phyloP scores from a whole-genome alignment of 805 yeast genomes.

The Cyberlindnera mrakii region DNA sequence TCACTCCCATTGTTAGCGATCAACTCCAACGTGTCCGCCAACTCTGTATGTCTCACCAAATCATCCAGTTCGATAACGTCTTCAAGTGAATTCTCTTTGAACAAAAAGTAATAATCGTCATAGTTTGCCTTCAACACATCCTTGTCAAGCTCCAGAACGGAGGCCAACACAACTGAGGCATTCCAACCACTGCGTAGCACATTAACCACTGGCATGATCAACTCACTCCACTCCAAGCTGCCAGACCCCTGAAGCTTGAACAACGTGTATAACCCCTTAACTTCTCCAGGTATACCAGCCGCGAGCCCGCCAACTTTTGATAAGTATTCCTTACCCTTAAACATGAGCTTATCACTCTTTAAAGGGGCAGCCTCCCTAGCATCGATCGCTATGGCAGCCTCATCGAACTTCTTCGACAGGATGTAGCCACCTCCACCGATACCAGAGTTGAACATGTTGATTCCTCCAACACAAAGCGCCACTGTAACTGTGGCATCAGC shows the following conservation, averaged over 20 bases:
- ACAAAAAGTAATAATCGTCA: constrained; percentile 53
- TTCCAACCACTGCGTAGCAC: constrained; percentile 62
- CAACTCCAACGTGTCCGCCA: constrained; percentile 60
- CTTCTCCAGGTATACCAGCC: constrained; percentile 85
- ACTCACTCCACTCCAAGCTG: constrained; percentile 59
- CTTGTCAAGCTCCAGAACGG: constrained; percentile 35
- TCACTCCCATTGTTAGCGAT: constrained; percentile 75
- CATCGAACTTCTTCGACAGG: constrained; percentile 36
- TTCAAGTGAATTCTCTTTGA: constrained; percentile 26
- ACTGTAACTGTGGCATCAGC: constrained; percentile 92
- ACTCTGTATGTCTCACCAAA: constrained; percentile 45
- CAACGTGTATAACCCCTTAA: constrained; percentile 71
- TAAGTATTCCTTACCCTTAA: constrained; percentile 34
- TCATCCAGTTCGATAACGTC: constrained; percentile 52
- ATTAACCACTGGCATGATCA: constrained; percentile 70
- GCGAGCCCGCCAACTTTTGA: constrained; percentile 84
- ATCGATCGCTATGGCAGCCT: constrained; percentile 59
- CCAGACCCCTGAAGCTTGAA: constrained; percentile 64
- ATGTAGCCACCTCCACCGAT: constrained; percentile 92
- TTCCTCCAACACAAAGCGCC: constrained; percentile 80
- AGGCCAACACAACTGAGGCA: constrained; percentile 38
- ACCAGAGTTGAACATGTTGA: constrained; percentile 80
- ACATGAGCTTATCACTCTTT: constrained; percentile 61
- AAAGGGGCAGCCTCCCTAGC: constrained; percentile 87
- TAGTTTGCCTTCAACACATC: constrained; percentile 26